phyloP scores from a whole-genome alignment of 257 asterid genomes.

The Eucommia ulmoides region DNA sequence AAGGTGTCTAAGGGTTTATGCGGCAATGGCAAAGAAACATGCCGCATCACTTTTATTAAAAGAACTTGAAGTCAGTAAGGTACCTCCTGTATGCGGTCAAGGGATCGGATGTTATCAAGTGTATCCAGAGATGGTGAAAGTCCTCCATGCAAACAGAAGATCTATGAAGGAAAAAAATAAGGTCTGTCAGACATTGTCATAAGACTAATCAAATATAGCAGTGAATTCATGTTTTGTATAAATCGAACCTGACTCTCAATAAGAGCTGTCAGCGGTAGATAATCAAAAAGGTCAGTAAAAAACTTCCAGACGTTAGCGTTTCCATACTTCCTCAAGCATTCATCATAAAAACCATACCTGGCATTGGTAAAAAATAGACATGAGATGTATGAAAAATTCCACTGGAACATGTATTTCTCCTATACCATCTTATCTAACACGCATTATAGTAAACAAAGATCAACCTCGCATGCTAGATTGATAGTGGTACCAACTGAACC shows the following conservation, averaged over 20 bases:
- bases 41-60: too few species aligned
- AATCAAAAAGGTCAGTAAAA: constrained; percentile 94
- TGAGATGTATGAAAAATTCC: too few species aligned
- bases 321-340: constrained; percentile 96
- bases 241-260: constrained; percentile 92
- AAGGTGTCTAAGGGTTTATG: too few species aligned
- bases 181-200: constrained; percentile 12
- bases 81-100: constrained; percentile 98
- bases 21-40: too few species aligned
- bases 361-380: neutral
- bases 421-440: too few species aligned
- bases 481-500: too few species aligned
- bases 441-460: too few species aligned
- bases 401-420: too few species aligned
- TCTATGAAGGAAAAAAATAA: constrained; percentile 25
- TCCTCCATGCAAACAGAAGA: constrained; percentile 97
- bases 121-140: constrained; percentile 97
- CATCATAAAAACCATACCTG: constrained; percentile 96
- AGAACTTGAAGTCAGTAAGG: too few species aligned
- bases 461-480: too few species aligned
- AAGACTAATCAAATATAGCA: constrained; percentile 7
- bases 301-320: constrained; percentile 96
- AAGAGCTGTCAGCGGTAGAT: constrained; percentile 92
- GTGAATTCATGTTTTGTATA: constrained; percentile 4
- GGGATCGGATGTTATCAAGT: constrained; percentile 74